Conservation (phyloP, 352 stramenopile species). For the Phytopythium vexans region DNA sequence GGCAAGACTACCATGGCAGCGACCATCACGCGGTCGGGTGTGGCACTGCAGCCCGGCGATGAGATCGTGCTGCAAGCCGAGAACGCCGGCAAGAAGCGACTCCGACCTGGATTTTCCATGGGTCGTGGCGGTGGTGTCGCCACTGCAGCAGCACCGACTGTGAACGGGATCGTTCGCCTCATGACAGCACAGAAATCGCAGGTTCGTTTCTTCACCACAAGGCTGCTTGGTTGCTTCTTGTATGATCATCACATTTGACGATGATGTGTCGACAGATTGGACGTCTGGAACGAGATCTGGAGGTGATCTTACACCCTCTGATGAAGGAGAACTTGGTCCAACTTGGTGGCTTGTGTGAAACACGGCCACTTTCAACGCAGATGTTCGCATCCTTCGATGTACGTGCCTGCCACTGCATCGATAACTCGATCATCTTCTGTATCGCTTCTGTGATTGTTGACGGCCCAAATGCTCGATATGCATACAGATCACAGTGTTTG, state of each 20-base stretch:
- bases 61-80: conserved; percentile 60
- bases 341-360: conserved; percentile 46
- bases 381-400: conserved; percentile 75
- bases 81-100: conserved; percentile 67
- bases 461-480: too few relatives aligned
- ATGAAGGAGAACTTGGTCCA: conserved; percentile 56
- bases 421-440: background rate
- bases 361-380: conserved; percentile 32
- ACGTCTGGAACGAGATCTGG: conserved; percentile 54
- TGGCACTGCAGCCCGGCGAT: conserved; percentile 34
- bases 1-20: conserved; percentile 42
- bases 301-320: conserved; percentile 56
- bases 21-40: conserved; percentile 42
- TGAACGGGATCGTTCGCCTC: conserved; percentile 52
- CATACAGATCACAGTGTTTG: conserved; percentile 38
- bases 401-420: background rate
- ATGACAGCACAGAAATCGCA: conserved; percentile 35
- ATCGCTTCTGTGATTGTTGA: too few relatives aligned
- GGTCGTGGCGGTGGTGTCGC: background rate
- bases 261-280: conserved; percentile 34
- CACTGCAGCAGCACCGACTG: conserved; percentile 2
- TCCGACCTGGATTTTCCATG: conserved; percentile 20
- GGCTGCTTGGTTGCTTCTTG: too few relatives aligned
- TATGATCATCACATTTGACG: too few relatives aligned
- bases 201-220: conserved; percentile 4